Evolutionary conservation across 441 rosid genomes (phyloP).

Genomic region (Metrosideros polymorpha): DNA sequence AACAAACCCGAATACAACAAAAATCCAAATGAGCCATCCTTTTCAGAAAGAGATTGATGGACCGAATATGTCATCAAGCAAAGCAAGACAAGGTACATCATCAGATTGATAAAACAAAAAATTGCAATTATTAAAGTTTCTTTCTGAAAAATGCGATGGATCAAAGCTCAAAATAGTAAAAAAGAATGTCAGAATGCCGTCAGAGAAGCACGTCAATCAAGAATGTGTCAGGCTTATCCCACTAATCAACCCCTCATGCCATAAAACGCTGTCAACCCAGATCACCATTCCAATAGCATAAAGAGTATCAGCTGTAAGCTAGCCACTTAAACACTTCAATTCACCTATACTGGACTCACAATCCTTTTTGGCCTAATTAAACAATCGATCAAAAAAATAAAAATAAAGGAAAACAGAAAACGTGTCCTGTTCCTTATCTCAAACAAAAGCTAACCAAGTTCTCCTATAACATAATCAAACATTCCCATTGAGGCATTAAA

Average conservation of each 20-base stretch:
- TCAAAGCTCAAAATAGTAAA: not conserved
- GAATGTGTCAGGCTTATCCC: not conserved
- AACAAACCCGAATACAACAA: not conserved
- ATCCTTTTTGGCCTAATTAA: too few relatives aligned
- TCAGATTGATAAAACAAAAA: not conserved
- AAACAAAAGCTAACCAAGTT: not conserved
- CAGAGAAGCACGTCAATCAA: not conserved
- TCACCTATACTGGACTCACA: too few relatives aligned
- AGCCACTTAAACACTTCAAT: too few relatives aligned
- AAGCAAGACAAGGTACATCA: rapidly evolving
- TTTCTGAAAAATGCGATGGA: not conserved
- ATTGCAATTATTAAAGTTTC: not conserved
- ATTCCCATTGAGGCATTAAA: not conserved
- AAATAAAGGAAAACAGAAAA: too few relatives aligned
- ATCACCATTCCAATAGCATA: not conserved
- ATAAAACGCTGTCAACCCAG: not conserved
- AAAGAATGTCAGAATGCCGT: not conserved
- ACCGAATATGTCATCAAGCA: not conserved
- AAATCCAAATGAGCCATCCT: not conserved
- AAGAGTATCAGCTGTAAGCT: too few relatives aligned
- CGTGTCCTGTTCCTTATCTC: too few relatives aligned
- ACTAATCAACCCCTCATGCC: not conserved
- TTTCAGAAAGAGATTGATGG: not conserved
- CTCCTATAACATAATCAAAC: rapidly evolving
- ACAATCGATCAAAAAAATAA: too few relatives aligned